These are phyloP conservation scores for Lachnellula suecica DNA, from an alignment of 2,329 filamentous ascomycete species.

Conservation along the genomic window DNA sequence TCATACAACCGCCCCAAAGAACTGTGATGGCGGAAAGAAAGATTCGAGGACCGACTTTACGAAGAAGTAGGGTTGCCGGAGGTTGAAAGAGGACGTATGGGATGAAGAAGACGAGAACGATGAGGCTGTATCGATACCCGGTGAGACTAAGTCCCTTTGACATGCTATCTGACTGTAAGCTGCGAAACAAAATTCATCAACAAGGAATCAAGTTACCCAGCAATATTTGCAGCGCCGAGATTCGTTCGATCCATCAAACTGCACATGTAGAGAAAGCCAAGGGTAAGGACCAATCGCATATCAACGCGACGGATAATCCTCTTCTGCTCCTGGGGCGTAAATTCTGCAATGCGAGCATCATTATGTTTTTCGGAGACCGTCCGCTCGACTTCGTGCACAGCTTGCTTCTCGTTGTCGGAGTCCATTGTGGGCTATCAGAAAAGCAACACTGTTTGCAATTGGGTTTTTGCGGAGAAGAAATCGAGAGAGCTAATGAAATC, in stretches of 20 bases:
- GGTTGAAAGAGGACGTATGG: slow-evolving; percentile 72
- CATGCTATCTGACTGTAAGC: slow-evolving; percentile 18
- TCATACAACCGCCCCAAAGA: slow-evolving; percentile 44
- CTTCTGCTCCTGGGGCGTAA: slow-evolving; percentile 61
- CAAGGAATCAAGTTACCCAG: slow-evolving; percentile 47
- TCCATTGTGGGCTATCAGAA: too few species aligned
- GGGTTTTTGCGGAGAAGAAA: too few species aligned
- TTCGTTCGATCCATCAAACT: slow-evolving; percentile 80
- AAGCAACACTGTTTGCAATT: too few species aligned
- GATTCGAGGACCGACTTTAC: slow-evolving; percentile 61
- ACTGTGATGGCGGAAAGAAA: slow-evolving; percentile 51
- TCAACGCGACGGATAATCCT: slow-evolving; percentile 71
- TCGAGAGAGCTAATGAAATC: too few species aligned
- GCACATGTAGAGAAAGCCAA: slow-evolving; percentile 70
- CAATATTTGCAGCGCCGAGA: slow-evolving; percentile 69
- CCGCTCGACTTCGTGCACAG: too few species aligned
- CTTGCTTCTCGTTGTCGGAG: too few species aligned
- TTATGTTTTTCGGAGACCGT: slow-evolving; percentile 6
- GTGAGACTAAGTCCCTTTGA: slow-evolving; percentile 17
- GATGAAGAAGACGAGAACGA: slow-evolving; percentile 74
- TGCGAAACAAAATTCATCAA: neutral
- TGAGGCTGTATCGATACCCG: slow-evolving; percentile 50
- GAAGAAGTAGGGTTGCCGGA: slow-evolving; percentile 66
- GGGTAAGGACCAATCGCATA: slow-evolving; percentile 58
- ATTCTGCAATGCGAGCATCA: slow-evolving; percentile 31